These are phyloP conservation scores for Neobulgaria alba DNA, from an alignment of 2,329 filamentous ascomycete genomes.

Conservation along the genomic window DNA sequence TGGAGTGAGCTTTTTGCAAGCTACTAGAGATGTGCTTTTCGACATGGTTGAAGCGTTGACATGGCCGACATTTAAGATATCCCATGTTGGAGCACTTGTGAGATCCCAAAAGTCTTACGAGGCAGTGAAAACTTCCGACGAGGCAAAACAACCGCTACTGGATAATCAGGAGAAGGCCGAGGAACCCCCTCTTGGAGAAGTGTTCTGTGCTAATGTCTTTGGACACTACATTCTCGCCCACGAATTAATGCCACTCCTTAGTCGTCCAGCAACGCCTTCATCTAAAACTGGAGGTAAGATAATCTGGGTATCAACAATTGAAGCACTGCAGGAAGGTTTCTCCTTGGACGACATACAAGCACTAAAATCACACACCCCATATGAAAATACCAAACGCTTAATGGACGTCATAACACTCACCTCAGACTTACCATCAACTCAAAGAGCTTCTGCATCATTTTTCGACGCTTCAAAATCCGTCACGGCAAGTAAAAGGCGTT, in stretches of 20 bases:
- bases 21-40: constrained; percentile 44
- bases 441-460: constrained; percentile 48
- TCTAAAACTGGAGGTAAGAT: constrained; percentile 36
- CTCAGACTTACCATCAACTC: constrained; percentile 54
- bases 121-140: constrained; percentile 6
- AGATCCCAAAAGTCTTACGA: constrained; percentile 38
- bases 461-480: constrained; percentile 34
- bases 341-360: constrained; percentile 71
- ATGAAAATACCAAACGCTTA: constrained; percentile 81
- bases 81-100: constrained; percentile 44
- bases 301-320: constrained; percentile 81
- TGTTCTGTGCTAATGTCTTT: constrained; percentile 90
- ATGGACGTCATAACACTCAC: constrained; percentile 79
- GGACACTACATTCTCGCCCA: constrained; percentile 89
- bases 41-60: constrained; percentile 62
- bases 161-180: constrained; percentile 16
- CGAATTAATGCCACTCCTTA: constrained; percentile 66
- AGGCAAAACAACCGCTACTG: constrained; percentile 23
- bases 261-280: constrained; percentile 19
- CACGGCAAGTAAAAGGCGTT: constrained; percentile 13
- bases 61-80: constrained; percentile 70
- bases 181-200: constrained; percentile 61
- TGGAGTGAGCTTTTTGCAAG: constrained; percentile 61
- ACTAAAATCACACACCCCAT: constrained; percentile 50
- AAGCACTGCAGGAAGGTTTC: constrained; percentile 44